Base-by-base conservation (phyloP, 345 rosid genomes). In the Populus simonii region DNA sequence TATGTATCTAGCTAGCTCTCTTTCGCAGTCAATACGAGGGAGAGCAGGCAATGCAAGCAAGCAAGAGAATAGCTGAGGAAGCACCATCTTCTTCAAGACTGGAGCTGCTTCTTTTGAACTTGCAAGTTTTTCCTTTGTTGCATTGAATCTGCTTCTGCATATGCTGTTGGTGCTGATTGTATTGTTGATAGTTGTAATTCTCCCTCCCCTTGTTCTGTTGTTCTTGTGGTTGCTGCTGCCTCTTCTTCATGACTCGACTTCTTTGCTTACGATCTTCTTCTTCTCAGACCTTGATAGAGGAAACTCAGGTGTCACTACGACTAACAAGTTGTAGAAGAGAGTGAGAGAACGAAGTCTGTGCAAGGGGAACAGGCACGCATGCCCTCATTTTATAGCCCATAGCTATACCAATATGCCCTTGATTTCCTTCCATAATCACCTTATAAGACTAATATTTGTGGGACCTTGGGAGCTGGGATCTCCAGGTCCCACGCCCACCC, bases 11-110 rank as follows among this genome's bases (percentile, higher is more conserved):
- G 13, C 65, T 59, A n/a, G 12, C 3, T 23, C 29, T 70, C 45
- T 6, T 43, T 5, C 20, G 11, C 72, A 6, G 17, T 41, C 70
- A 79, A 69, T 77, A 86, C 20, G 91, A 78, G 20, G 98, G 89
- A 53, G 84, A 65, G 85, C 94, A 92, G 20, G 95, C 97, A 73
- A 94, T 93, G 77, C 95, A 94, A 62, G 97, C 97, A 11, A 94
- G 95, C 81, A 94, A 83, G 80, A 89, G 89, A 81, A 94, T 93
- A 73, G 97, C 98, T 47, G 98, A 88, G 53, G 97, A 93, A 83
- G 85, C 93, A 35, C 98, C 97, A 68, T 94, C 98, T 38, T 89
- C 87, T 79, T 93, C 92, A 68, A 89, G 90, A 76, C 77, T 87
- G 51, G 90, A 90, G 77, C 85, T 83, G 87, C 98, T 94, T 51